A percentile compares a stretch with the other conserved stretches of the same genome.
phyloP scores from a whole-genome alignment of 768 basidiomycete genomes.

The Suillus subaureus region DNA sequence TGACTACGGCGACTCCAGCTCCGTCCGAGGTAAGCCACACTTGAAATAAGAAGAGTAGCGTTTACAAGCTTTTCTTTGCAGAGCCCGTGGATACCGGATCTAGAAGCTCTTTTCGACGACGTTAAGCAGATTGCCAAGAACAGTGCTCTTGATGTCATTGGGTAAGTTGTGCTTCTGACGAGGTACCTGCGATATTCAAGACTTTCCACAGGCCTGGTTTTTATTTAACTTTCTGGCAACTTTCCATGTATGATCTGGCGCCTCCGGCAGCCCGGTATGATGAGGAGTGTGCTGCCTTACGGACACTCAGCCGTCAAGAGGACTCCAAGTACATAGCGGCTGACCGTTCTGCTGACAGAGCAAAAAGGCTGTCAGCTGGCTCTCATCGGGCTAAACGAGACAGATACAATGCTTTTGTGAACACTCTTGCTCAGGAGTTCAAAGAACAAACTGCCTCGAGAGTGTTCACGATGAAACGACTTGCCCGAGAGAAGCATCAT shows the following conservation, averaged over 20 bases:
- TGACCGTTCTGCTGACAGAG: conserved; percentile 72
- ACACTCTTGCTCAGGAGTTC: conserved; percentile 64
- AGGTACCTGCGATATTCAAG: conserved; percentile 13
- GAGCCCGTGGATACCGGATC: conserved; percentile 81
- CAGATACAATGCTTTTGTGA: conserved; percentile 62
- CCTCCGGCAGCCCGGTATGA: conserved; percentile 80
- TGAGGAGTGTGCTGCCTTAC: conserved; percentile 66
- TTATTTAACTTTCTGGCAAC: conserved; percentile 96
- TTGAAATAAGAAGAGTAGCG: neutral
- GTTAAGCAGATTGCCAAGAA: conserved; percentile 72
- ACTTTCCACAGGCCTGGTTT: conserved; percentile 79
- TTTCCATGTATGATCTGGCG: conserved; percentile 86
- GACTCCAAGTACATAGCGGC: conserved; percentile 62
- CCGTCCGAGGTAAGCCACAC: conserved; percentile 41
- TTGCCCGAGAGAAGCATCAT: conserved; percentile 75
- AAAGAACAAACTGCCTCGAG: conserved; percentile 76
- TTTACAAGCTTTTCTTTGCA: conserved; percentile 28
- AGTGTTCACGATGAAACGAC: conserved; percentile 73
- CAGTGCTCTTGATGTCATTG: conserved; percentile 64
- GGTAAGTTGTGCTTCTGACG: conserved; percentile 48
- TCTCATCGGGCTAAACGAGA: conserved; percentile 66
- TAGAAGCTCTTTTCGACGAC: conserved; percentile 74
- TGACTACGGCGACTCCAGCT: conserved; percentile 27
- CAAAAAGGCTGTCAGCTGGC: conserved; percentile 56
- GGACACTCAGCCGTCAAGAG: conserved; percentile 66